Evolutionary conservation across 352 stramenopile genomes (phyloP).

Genomic region (Globisporangium splendens): DNA sequence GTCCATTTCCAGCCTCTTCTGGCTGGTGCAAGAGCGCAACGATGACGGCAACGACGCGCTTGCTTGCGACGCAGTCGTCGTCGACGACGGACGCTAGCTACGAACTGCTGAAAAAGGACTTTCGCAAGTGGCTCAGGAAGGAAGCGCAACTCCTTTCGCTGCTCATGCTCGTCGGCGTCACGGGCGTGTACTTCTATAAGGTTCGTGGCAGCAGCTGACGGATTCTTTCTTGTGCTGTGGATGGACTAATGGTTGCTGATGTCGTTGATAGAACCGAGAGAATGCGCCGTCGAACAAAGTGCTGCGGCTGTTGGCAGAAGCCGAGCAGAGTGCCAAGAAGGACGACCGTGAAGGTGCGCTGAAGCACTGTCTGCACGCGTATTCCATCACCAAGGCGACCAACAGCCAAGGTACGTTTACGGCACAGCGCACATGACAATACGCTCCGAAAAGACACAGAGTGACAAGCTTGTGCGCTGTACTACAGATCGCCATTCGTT

Average conservation of each 20-base stretch:
- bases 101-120: constrained; percentile 59
- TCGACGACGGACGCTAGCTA: constrained; percentile 14
- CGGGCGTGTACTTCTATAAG: constrained; percentile 67
- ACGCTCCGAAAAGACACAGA: background rate
- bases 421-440: background rate
- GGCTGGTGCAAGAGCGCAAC: no score
- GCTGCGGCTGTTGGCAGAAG: constrained; percentile 40
- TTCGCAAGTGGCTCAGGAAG: constrained; percentile 52
- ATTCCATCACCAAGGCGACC: constrained; percentile 57
- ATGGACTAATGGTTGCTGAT: background rate
- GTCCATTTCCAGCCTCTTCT: no score
- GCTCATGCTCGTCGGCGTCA: constrained; percentile 41
- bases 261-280: constrained; percentile 58
- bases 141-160: constrained; percentile 43
- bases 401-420: constrained; percentile 52
- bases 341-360: constrained; percentile 52
- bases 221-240: no score
- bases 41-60: background rate
- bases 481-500: constrained; percentile 71
- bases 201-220: constrained; percentile 14
- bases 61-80: constrained; percentile 7
- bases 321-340: constrained; percentile 38
- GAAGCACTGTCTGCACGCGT: constrained; percentile 64
- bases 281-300: constrained; percentile 52
- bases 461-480: background rate